Conservation (phyloP, 169 alveolate species). For the Eimeria acervulina region DNA sequence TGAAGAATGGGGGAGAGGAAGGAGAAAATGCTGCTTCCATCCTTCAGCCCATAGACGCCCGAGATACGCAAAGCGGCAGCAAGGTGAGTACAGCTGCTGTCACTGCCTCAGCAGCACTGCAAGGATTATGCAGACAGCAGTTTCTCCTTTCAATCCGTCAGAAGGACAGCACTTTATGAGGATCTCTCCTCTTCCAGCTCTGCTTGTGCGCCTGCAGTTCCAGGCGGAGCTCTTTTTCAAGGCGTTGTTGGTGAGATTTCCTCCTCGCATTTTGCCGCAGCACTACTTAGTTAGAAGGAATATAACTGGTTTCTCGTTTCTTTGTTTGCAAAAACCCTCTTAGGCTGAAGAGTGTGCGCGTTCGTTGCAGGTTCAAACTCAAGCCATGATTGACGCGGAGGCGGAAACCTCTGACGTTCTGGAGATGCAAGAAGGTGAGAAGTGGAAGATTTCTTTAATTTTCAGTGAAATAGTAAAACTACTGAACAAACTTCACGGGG, state of each 20-base stretch:
- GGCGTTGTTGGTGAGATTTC: conserved; percentile 12
- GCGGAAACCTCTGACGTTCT: conserved; percentile 62
- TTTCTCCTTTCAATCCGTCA: not conserved
- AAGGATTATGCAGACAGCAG: not conserved
- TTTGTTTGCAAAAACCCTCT: not conserved
- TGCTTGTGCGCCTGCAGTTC: not conserved
- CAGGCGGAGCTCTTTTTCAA: conserved; percentile 67
- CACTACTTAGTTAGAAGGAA: too few relatives aligned
- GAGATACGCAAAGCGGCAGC: not conserved
- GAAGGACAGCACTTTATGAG: not conserved
- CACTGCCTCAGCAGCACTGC: not conserved
- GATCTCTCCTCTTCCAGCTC: not conserved
- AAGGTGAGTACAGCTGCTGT: not conserved
- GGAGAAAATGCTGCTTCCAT: not conserved
- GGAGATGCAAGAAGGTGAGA: conserved; percentile 62
- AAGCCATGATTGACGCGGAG: conserved; percentile 65
- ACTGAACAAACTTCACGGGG: not conserved
- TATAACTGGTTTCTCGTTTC: too few relatives aligned
- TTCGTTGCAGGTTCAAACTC: conserved; percentile 56
- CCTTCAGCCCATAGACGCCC: not conserved
- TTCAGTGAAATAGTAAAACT: not conserved
- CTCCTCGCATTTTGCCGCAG: not conserved
- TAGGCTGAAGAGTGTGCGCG: not conserved
- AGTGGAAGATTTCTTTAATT: not conserved
- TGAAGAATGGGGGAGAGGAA: not conserved